Conservation (phyloP, 768 basidiomycete genomes). For the Panus rudis region DNA sequence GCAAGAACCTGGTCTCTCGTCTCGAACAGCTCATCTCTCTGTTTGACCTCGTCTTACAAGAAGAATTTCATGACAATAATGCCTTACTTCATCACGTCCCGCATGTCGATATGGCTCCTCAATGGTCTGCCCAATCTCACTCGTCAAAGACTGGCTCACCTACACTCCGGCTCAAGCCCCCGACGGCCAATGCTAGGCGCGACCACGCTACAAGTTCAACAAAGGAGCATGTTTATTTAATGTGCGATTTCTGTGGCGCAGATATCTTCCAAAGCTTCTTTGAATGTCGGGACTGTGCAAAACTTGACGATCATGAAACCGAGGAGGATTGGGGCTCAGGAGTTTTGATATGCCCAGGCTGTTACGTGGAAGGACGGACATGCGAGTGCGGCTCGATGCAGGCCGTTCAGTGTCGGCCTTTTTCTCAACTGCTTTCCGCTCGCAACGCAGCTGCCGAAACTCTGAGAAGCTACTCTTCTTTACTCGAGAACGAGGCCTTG, state of each 20-base stretch:
- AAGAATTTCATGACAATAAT: too few relatives aligned
- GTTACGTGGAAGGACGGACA: conserved; percentile 73
- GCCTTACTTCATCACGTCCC: too few relatives aligned
- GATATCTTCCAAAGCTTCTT: conserved; percentile 83
- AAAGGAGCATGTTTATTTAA: conserved; percentile 19
- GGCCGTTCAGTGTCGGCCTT: conserved; percentile 50
- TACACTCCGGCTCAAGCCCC: background rate
- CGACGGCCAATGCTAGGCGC: background rate
- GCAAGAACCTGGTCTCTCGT: too few relatives aligned
- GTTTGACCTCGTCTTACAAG: conserved; percentile 18
- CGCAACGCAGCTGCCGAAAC: conserved; percentile 33
- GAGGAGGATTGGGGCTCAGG: conserved; percentile 29
- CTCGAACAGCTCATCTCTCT: too few relatives aligned
- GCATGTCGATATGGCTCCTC: background rate
- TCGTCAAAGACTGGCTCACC: too few relatives aligned
- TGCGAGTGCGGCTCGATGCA: conserved; percentile 58
- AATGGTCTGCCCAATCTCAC: too few relatives aligned
- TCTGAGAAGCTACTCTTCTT: conserved; percentile 12
- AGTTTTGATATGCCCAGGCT: conserved; percentile 56
- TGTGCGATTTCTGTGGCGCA: conserved; percentile 75
- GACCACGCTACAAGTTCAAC: background rate
- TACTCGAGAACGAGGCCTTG: background rate
- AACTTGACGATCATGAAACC: conserved; percentile 3
- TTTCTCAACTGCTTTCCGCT: conserved; percentile 36
- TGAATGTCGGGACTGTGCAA: conserved; percentile 50